Base-by-base conservation (phyloP, 768 basidiomycete genomes). In the Trametes meyenii region DNA sequence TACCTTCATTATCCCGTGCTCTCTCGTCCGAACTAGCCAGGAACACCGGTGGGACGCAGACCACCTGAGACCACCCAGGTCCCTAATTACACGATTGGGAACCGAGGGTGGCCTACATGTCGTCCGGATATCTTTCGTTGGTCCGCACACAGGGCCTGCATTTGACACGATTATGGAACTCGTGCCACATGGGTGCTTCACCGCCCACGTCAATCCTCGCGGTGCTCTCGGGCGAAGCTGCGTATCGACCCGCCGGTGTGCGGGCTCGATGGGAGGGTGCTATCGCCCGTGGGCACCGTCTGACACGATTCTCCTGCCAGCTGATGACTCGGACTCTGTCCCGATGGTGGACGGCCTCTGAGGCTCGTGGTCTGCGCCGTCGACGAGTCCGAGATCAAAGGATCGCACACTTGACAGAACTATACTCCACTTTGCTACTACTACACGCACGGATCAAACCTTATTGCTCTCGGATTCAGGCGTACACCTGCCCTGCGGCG, bases 361-460 rank as follows among this genome's bases (percentile, higher is more conserved):
- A n/a, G n/a, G n/a, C 50, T 39, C 5, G 50, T 38, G 35, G 19
- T 36, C 23, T 48, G 21, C 46, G 23, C 46, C 46, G 46, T 48
- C 55, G 46, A n/a, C 40, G 40, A 58, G 50, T 50, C 52, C 58
- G 58, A 60, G 58, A 60, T 60, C 38, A 53, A 38, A 53, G 58
- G 44, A 46, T 29, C 38, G 51, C 51, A 48, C 53, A 43, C 23
- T 6, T 60, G 58, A 60, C 58, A 60, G 50, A 51, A 51, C 35
- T 36, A 26, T 46, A 23, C 33, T 38, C n/a, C 29, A 33, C 42
- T 44, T 19, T 40, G 24, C 17, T 45, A 19, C 17, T 45, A 19
- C 57, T 43, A 26, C 13, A 35, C 29, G 35, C 49, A 17, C 57
- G 57, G 57, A 58, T 58, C 57, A 58, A 58, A 58, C 57, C 48